These are phyloP conservation scores for Prunus yedoensis DNA, from an alignment of 331 rosid species.

Conservation along the genomic window DNA sequence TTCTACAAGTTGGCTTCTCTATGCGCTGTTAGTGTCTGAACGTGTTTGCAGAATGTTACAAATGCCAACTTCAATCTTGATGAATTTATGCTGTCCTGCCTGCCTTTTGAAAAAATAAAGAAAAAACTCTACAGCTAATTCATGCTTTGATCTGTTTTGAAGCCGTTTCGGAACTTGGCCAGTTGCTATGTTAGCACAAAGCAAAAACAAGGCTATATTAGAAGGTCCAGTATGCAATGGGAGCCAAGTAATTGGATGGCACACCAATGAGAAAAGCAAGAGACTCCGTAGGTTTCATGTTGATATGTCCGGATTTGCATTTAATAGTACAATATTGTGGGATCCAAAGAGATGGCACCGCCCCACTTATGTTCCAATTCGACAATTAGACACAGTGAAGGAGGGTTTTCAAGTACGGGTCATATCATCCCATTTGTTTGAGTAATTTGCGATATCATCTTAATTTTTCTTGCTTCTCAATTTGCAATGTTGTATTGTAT, in stretches of 20 bases:
- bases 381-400: slow-evolving; percentile 83
- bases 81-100: slow-evolving; percentile 15
- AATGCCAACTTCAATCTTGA: slow-evolving; percentile 2
- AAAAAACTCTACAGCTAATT: slow-evolving; percentile 6
- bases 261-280: slow-evolving; percentile 89
- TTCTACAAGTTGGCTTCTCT: no score
- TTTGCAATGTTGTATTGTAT: slow-evolving; percentile 6
- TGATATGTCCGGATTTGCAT: slow-evolving; percentile 99
- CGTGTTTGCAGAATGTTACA: slow-evolving; percentile 2
- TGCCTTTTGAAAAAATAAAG: neutral
- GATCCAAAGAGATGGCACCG: slow-evolving; percentile 86
- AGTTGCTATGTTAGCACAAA: slow-evolving; percentile 93
- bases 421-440: slow-evolving; percentile 3
- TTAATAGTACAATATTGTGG: slow-evolving; percentile 95
- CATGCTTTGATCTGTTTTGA: slow-evolving; percentile 33
- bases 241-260: slow-evolving; percentile 95
- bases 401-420: slow-evolving; percentile 91
- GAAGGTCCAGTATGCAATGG: slow-evolving; percentile 98
- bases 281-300: slow-evolving; percentile 94
- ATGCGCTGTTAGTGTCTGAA: slow-evolving; percentile 1
- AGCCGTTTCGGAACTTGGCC: slow-evolving; percentile 99
- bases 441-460: neutral
- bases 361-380: slow-evolving; percentile 62
- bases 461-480: slow-evolving; percentile 5
- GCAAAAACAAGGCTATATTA: slow-evolving; percentile 93